These are phyloP conservation scores for Fistulifera solaris DNA, from an alignment of 108 stramenopile species.

Conservation along the genomic window DNA sequence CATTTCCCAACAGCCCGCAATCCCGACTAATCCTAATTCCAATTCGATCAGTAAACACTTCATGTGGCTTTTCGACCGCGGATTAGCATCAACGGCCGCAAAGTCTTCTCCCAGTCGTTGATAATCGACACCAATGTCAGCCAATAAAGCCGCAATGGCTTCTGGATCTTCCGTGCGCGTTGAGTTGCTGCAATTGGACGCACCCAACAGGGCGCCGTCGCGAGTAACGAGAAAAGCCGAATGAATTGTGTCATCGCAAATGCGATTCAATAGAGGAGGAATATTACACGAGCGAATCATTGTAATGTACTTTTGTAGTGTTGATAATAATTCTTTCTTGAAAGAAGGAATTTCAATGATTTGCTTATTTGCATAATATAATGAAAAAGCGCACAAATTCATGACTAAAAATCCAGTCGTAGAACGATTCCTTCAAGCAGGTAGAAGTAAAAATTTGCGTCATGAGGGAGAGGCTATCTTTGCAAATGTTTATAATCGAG, in stretches of 20 bases:
- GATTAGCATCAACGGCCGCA: constrained; percentile 15
- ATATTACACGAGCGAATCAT: constrained; percentile 81
- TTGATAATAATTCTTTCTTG: no score
- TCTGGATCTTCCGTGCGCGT: constrained; percentile 15
- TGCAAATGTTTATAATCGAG: no score
- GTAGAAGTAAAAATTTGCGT: no score
- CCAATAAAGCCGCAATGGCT: constrained; percentile 52
- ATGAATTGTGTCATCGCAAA: constrained; percentile 61
- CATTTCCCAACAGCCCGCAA: constrained; percentile 45
- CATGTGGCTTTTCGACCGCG: constrained; percentile 24
- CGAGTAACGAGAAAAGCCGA: constrained; percentile 62
- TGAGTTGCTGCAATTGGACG: constrained; percentile 6
- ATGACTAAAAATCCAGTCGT: no score
- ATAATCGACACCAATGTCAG: constrained; percentile 68
- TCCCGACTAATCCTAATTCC: constrained; percentile 53
- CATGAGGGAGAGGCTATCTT: no score
- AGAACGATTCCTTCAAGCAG: no score
- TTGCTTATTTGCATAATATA: no score
- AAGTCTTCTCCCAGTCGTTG: constrained; percentile 45
- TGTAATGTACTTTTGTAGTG: background rate
- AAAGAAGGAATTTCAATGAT: no score
- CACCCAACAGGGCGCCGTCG: constrained; percentile 68
- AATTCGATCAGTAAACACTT: constrained; percentile 39
- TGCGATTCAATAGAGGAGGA: constrained; percentile 57
- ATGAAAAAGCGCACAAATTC: no score